These are phyloP conservation scores for Fusarium cyanostomum DNA, from an alignment of 2,329 filamentous ascomycete species.

Conservation along the genomic window DNA sequence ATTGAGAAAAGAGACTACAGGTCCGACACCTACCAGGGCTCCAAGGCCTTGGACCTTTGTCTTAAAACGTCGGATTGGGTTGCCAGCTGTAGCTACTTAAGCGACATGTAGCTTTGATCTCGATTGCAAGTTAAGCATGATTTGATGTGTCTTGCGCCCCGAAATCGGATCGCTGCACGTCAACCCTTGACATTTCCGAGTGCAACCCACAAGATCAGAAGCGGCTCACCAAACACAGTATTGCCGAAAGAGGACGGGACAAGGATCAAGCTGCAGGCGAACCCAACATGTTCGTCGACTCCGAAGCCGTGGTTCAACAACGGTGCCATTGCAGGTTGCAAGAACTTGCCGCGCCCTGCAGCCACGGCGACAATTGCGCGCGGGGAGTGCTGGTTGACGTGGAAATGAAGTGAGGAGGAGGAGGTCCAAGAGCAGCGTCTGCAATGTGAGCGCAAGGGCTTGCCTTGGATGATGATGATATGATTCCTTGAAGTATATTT, in stretches of 20 bases:
- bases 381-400: conserved; percentile 1
- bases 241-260: conserved; percentile 17
- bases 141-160: neutral
- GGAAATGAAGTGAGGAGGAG: neutral
- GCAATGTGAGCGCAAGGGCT: neutral
- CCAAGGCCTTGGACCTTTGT: too few relatives aligned
- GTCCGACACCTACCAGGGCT: neutral
- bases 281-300: conserved; percentile 25
- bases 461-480: conserved; percentile 11
- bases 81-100: too few relatives aligned
- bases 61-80: too few relatives aligned
- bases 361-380: conserved; percentile 6
- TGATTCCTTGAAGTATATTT: neutral
- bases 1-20: neutral
- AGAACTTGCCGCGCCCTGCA: conserved; percentile 3
- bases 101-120: neutral
- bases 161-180: conserved; percentile 17
- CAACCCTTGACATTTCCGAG: conserved; percentile 26
- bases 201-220: conserved; percentile 14
- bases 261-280: conserved; percentile 18
- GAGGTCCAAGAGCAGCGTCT: neutral
- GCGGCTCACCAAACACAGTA: conserved; percentile 16
- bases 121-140: neutral
- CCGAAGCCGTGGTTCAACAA: conserved; percentile 27
- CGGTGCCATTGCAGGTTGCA: conserved; percentile 13